A percentile compares a stretch with the other conserved stretches of the same genome.
These are phyloP conservation scores for Laguncularia racemosa DNA, from an alignment of 345 rosid genomes.

Conservation along the genomic window DNA sequence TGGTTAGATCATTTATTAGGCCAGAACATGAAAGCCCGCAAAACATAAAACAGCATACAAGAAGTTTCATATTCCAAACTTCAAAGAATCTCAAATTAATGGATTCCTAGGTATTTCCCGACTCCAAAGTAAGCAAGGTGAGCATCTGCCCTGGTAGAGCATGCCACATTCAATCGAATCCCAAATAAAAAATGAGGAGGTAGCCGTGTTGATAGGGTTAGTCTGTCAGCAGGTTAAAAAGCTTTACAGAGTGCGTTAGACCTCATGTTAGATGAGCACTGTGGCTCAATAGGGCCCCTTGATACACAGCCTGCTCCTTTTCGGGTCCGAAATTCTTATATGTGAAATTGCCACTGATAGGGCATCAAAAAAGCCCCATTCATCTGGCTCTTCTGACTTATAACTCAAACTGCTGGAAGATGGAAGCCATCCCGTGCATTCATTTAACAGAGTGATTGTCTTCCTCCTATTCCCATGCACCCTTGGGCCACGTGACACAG, in stretches of 20 bases:
- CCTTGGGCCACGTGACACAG: conserved; percentile 15
- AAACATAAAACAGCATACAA: conserved; percentile 3
- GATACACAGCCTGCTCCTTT: conserved; percentile 81
- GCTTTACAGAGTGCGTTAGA: conserved; percentile 82
- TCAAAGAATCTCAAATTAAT: conserved; percentile 5
- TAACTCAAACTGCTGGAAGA: conserved; percentile 36
- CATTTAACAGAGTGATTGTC: conserved; percentile 9
- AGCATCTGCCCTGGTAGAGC: neutral
- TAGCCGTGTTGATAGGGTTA: conserved; percentile 21
- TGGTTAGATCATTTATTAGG: conserved; percentile 21
- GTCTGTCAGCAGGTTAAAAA: conserved; percentile 45
- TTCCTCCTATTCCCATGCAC: conserved; percentile 20
- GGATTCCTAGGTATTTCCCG: neutral
- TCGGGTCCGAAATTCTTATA: conserved; percentile 80
- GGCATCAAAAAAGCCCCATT: conserved; percentile 68
- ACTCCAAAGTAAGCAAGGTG: too few species aligned
- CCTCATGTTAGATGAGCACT: conserved; percentile 78
- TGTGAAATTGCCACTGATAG: conserved; percentile 80
- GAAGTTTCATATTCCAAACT: conserved; percentile 3
- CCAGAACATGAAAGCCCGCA: neutral
- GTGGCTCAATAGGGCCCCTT: conserved; percentile 73
- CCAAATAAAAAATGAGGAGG: conserved; percentile 27
- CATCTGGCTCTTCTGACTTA: conserved; percentile 73
- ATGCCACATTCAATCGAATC: conserved; percentile 9
- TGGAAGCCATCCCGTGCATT: conserved; percentile 9